Base-by-base conservation (phyloP, 2,329 filamentous ascomycete genomes). In the Aureobasidium zeae region DNA sequence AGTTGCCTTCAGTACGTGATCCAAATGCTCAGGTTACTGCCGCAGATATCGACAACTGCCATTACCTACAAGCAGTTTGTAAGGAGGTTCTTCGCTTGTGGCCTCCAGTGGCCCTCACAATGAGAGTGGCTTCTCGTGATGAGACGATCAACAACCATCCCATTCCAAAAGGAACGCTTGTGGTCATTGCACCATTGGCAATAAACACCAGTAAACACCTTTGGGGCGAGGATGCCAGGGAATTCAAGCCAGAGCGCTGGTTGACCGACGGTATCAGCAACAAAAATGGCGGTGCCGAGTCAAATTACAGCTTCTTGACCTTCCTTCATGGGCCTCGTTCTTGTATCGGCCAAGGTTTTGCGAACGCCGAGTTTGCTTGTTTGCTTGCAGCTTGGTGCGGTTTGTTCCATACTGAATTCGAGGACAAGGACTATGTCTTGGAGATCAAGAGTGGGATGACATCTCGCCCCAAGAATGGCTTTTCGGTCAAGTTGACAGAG, bases 321-420 rank as follows among this genome's bases (percentile, higher is more conserved):
- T 94, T 94, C 63, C 61, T 94, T 47, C 86, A 94, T 58, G 88
- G 88, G 0, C 86, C 87, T 2, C 69, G 87, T 42, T 83, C 81
- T 56, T 94, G 88, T 58, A 94, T 94, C 53, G 88, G 87, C 0
- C 74, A 80, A 61, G 70, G 71, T 2, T 94, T 94, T 63, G 83
- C 88, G 0, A 81, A 78, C 58, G 77, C 81, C 1, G 89, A 95
- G 68, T 84, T 94, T 62, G 86, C 85, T 7, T 89, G 83, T 57
- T 64, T 95, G 49, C 58, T 95, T 34, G 87, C 86, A 16, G 73
- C 76, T 7, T 78, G 83, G 71, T 73, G 89, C 3, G 86, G 86
- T 1, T 71, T 76, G 26, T 94, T 93, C 61, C 73, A 79, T 56
- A 73, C 78, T 48, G 73, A 80, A 58, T 64, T 78, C 57, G 79